Base-by-base conservation (phyloP, 2,329 filamentous ascomycete species). In the Ascosphaera acerosa region DNA sequence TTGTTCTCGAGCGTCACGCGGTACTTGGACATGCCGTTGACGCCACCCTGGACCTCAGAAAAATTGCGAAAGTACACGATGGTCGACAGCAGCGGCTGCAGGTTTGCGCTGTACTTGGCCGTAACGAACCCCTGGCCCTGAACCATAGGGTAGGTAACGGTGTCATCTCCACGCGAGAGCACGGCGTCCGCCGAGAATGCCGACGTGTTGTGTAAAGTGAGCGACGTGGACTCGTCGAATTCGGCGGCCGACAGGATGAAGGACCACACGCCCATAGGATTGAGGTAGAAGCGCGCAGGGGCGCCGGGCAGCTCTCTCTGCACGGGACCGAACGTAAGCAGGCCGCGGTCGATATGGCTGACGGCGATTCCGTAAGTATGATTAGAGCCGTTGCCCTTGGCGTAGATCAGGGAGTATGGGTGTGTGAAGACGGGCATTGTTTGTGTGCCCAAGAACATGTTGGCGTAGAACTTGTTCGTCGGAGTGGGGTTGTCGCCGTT, bases 101-200 rank as follows among this genome's bases (percentile, higher is more conserved):
- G 60, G 18, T 69, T 67, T 6, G n/a, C 26, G 33, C 59, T 61
- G 50, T 82, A 94, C 12, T 75, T 50, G 1, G 62, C 82, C 3
- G 82, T 92, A 12, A 91, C 59, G 42, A 81, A 90, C 0, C 68
- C 73, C 69, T 89, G 87, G 7, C 87, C 87, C 45, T 94, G 84
- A 0, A 90, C 69, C 5, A 92, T 46, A 0, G 82, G 81, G 39
- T 90, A 80, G 0, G 66, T 72, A 14, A 94, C 62, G 1, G 63
- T 58, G 1, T 73, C 64, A 1, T 57, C 48, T 5, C 62, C 59
- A 2, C 56, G 58, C 31, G 56, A 62, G 18, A 94, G 57, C 28
- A 76, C 72, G 29, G 80, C 67, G 38, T 78, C 69, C 10, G 61
- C 62, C 1, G 65, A 69, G 41, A 70, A 67, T 2, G 59, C 59